A percentile compares a stretch with the other conserved stretches of the same genome.
phyloP scores from a whole-genome alignment of 331 rosid species.

The Rosa hybrid region DNA sequence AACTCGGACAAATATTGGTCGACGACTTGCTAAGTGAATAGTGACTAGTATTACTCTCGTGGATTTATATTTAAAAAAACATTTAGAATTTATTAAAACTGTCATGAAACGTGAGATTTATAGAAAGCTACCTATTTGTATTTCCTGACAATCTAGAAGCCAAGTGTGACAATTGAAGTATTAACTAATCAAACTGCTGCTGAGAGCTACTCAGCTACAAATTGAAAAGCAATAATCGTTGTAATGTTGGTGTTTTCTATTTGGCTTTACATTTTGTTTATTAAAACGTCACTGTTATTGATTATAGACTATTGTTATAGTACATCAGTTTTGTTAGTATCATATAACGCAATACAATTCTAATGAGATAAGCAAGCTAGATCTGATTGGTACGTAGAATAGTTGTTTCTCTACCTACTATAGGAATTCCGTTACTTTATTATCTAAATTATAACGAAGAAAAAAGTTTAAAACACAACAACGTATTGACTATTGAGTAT shows the following conservation, averaged over 20 bases:
- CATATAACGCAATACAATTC: background rate
- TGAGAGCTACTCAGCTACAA: background rate
- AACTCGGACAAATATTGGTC: background rate
- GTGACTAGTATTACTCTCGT: background rate
- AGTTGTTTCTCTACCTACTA: background rate
- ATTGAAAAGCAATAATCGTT: background rate
- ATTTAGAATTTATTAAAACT: no score
- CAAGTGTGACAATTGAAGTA: background rate
- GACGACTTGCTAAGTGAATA: background rate
- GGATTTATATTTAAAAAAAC: background rate
- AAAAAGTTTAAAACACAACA: no score
- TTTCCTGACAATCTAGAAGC: background rate
- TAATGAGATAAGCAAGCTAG: background rate
- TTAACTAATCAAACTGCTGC: background rate
- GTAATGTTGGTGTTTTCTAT: background rate
- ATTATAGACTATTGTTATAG: background rate
- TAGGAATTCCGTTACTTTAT: background rate
- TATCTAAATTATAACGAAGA: background rate
- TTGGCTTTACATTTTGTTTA: background rate
- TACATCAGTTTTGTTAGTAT: background rate
- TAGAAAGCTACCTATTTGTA: background rate
- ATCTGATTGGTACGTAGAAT: background rate
- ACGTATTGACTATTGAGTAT: no score
- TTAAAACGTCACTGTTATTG: background rate
- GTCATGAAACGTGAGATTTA: background rate